phyloP scores from a whole-genome alignment of 257 asterid genomes.

The Nicotiana undulata region DNA sequence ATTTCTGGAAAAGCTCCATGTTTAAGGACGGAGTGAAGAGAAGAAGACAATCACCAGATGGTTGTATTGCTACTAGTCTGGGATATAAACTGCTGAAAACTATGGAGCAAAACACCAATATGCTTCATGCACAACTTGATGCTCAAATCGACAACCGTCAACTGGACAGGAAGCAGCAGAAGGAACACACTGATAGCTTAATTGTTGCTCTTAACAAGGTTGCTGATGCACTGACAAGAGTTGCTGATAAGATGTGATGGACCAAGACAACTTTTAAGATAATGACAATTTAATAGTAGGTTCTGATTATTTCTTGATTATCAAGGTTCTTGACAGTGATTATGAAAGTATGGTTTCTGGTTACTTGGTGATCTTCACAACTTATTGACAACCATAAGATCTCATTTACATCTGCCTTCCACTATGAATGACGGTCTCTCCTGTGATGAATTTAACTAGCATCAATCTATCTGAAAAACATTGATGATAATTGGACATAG shows the following conservation, averaged over 20 bases:
- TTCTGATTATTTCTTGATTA: not conserved
- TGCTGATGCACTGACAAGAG: slow-evolving; percentile 37
- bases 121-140: slow-evolving; percentile 43
- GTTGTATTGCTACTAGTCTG: slow-evolving; percentile 15
- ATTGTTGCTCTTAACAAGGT: slow-evolving; percentile 46
- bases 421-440: not conserved
- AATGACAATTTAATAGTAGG: not conserved
- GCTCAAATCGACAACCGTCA: slow-evolving; percentile 30
- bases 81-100: slow-evolving; percentile 29
- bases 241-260: slow-evolving; percentile 40
- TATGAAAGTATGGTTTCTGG: not conserved
- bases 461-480: not conserved
- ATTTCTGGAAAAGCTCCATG: slow-evolving; percentile 24
- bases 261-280: not conserved
- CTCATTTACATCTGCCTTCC: not conserved
- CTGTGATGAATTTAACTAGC: not conserved
- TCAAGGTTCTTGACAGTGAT: not conserved
- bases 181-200: slow-evolving; percentile 38
- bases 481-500: not conserved
- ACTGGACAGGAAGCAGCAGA: slow-evolving; percentile 39
- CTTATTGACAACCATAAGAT: not conserved
- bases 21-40: slow-evolving; percentile 36
- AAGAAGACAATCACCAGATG: slow-evolving; percentile 30
- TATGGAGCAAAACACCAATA: slow-evolving; percentile 31
- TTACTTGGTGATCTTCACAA: not conserved